Base-by-base conservation (phyloP, 345 rosid species). In the Hibiscus syriacus region DNA sequence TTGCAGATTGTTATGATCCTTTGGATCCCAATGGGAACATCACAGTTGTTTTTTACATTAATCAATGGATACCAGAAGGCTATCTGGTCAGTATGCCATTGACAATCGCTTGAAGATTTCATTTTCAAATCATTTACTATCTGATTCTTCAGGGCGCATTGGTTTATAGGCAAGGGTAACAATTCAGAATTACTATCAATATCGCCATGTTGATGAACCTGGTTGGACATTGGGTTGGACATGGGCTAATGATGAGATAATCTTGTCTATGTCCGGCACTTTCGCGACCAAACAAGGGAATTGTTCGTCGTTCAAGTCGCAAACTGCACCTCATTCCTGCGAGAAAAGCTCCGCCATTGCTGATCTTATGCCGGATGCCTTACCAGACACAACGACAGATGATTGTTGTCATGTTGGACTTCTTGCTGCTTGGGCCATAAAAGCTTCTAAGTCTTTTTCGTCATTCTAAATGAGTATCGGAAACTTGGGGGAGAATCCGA, bases 221-320 rank as follows among this genome's bases (percentile, higher is more conserved):
- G 90, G 88, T 7, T 82, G 90, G 90, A 80, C 59, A 26, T 14
- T 83, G 12, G 86, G 86, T 9, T 87, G 90, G 88, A 75, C 72
- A 19, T 87, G 92, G 88, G 54, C 80, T 0, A 56, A 70, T 1
- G 68, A 69, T 1, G 90, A 82, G 77, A 55, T 79, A 2, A 83
- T 83, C 27, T 63, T 72, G 85, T 74, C 84, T 17, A 82, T 80
- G 74, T 65, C 77, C 0, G 90, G 92, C 2, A 88, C 88, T 45
- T 85, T 80, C 25, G 88, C 92, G 4, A 79, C 76, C 4, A 64
- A 67, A 57, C 80, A 78, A 70, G 92, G 90, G 6, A 77, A 85
- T 32, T 83, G 88, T 62, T 70, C 82, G 3, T 6, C 61, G 13
- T 68, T 77, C 73, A 81, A 55, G 69, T 45, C 39, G 58, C 64